Conservation (phyloP, 1,139 yeast genomes). For the Hyphopichia burtonii region DNA sequence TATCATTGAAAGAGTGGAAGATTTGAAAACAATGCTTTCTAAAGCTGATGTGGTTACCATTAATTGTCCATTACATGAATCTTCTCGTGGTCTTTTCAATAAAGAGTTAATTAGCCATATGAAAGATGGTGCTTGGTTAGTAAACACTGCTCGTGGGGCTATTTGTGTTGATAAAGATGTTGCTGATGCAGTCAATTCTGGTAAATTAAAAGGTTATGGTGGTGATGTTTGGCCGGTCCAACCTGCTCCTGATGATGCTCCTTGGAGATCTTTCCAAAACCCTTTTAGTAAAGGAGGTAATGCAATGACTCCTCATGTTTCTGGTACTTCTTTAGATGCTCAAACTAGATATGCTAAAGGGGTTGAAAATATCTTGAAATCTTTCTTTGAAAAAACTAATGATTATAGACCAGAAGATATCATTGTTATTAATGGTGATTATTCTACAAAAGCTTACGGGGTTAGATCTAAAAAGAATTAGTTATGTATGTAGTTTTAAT, state of each 20-base stretch:
- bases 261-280: constrained; percentile 71
- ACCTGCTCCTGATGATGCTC: constrained; percentile 75
- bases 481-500: constrained; percentile 36
- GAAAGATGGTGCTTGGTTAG: constrained; percentile 76
- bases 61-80: constrained; percentile 76
- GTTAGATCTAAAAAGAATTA: constrained; percentile 27
- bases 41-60: constrained; percentile 75
- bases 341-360: constrained; percentile 74
- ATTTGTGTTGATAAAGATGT: constrained; percentile 71
- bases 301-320: constrained; percentile 83
- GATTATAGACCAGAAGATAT: constrained; percentile 76
- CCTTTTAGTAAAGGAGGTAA: constrained; percentile 65
- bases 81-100: constrained; percentile 65
- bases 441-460: constrained; percentile 75
- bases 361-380: constrained; percentile 59
- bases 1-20: constrained; percentile 59
- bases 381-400: constrained; percentile 58
- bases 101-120: constrained; percentile 66
- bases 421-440: constrained; percentile 69
- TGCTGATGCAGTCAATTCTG: constrained; percentile 68
- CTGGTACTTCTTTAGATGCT: constrained; percentile 81
- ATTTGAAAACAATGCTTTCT: constrained; percentile 65
- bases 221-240: constrained; percentile 86
- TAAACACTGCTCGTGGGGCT: constrained; percentile 86
- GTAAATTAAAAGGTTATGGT: constrained; percentile 75